These are phyloP conservation scores for Rutstroemia sydowiana DNA, from an alignment of 2,329 filamentous ascomycete genomes.

Conservation along the genomic window DNA sequence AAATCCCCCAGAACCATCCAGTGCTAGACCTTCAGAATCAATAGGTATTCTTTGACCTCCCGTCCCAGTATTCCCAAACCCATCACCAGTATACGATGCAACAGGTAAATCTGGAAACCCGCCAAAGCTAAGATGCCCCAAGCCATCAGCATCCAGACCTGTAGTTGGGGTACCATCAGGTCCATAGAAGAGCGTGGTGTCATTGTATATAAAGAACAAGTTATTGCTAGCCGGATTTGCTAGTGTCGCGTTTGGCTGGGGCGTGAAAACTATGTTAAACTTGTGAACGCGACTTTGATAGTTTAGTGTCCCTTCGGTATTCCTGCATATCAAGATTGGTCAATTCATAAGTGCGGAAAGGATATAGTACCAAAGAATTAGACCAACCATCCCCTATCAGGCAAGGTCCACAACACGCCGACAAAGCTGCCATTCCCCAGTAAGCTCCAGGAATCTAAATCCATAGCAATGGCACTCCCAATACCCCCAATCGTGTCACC, in stretches of 20 bases:
- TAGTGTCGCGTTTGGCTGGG: conserved; percentile 43
- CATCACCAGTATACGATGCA: conserved; percentile 58
- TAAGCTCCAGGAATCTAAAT: conserved; percentile 51
- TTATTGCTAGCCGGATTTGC: conserved; percentile 51
- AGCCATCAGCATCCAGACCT: conserved; percentile 53
- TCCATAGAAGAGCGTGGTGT: conserved; percentile 57
- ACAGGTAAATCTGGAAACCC: conserved; percentile 56
- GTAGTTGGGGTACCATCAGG: conserved; percentile 55
- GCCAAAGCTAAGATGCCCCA: conserved; percentile 44
- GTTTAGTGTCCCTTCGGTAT: conserved; percentile 63
- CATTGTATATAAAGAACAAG: conserved; percentile 52
- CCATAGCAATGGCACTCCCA: conserved; percentile 59
- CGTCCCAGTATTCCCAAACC: conserved; percentile 53
- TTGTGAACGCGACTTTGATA: conserved; percentile 63
- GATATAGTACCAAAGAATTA: neutral
- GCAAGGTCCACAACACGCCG: conserved; percentile 53
- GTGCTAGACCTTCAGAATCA: conserved; percentile 59
- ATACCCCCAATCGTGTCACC: conserved; percentile 63
- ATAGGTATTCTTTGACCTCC: conserved; percentile 54
- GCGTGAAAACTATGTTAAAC: conserved; percentile 52
- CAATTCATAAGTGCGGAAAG: neutral
- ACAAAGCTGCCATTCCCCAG: conserved; percentile 44
- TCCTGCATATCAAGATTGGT: conserved; percentile 35
- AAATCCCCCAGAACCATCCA: conserved; percentile 53
- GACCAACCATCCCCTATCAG: conserved; percentile 58